Evolutionary conservation across 2,329 filamentous ascomycete genomes (phyloP), one percentile per base, ranked within the genome.

Genomic region (Ustulina deusta): DNA sequence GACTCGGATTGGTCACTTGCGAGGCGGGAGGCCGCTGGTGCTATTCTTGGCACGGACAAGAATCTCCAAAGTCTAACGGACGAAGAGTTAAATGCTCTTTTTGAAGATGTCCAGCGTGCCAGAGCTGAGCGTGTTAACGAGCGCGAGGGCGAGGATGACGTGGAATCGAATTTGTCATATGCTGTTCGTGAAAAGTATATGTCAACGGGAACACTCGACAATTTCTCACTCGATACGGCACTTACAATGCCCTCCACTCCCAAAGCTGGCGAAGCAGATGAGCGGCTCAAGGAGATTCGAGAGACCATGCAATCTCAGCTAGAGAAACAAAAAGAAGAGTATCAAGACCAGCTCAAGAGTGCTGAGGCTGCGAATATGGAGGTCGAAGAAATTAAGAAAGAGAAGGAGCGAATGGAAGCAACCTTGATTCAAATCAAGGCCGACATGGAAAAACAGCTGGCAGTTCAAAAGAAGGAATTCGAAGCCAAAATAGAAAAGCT

Each of bases 1-100:
- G 95, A 98, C 77, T 93, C 92, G 0, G 96, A 99, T 78, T 99
- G 96, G 93, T 96, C 93, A 4, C 92, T 97, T 80, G 96, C 96
- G 22, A 88, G 96, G 72, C 86, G 94, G 75, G 96, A 99, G 83
- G 96, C 96, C n/a, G 94, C 96, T 7, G 90, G 91, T 68, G 94
- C 94, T 1, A 92, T 97, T 68, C 84, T 98, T 22, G 96, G 96
- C 6, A 89, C 92, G 1, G 95, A 97, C 76, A 94, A 97, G 75
- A 97, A 96, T 75, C 93, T 99, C 69, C 90, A 92, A 10, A 93
- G 92, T 70, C 83, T 99, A 60, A 96, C 91, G 0, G 96, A 99
- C 76, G 96, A 98, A 74, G 95, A 99, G 78, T 86, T 99, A 29
- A 97, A 98, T 80, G 89, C 91, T 5, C 83, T 99, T 0, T 97